phyloP scores from a whole-genome alignment of 495 filamentous ascomycete genomes.

The Neurospora sp. region DNA sequence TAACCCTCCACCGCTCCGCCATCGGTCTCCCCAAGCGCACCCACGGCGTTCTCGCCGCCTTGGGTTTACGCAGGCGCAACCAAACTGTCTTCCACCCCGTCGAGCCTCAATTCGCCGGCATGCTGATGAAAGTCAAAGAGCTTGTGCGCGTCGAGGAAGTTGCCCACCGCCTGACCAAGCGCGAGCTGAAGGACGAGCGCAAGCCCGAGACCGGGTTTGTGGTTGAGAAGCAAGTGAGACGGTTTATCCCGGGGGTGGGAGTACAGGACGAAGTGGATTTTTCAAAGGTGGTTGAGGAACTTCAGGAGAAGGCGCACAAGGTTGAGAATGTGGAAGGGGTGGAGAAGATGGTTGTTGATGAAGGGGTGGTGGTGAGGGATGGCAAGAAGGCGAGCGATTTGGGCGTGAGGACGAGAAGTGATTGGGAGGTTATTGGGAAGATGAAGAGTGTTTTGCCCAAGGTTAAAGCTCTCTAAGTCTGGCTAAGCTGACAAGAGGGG shows the following conservation, averaged over 20 bases:
- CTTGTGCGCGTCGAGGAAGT: conserved; percentile 82
- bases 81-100: conserved; percentile 89
- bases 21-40: conserved; percentile 85
- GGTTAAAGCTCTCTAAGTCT: background rate
- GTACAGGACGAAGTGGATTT: background rate
- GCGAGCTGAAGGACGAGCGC: conserved; percentile 63
- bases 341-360: background rate
- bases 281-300: background rate
- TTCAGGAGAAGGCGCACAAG: background rate
- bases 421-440: background rate
- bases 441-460: background rate
- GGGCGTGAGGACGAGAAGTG: background rate
- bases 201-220: conserved; percentile 79
- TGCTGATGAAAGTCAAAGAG: conserved; percentile 97
- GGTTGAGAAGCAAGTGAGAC: conserved; percentile 49
- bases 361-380: conserved; percentile 7
- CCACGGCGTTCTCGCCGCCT: conserved; percentile 73
- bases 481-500: background rate
- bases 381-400: background rate
- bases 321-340: background rate
- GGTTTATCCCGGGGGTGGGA: background rate
- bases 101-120: conserved; percentile 71
- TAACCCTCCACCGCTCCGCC: conserved; percentile 84
- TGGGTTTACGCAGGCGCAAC: conserved; percentile 82
- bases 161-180: conserved; percentile 53